These are phyloP conservation scores for Fagopyrum esculentum DNA, from an alignment of 148 eudicot species.

Conservation along the genomic window DNA sequence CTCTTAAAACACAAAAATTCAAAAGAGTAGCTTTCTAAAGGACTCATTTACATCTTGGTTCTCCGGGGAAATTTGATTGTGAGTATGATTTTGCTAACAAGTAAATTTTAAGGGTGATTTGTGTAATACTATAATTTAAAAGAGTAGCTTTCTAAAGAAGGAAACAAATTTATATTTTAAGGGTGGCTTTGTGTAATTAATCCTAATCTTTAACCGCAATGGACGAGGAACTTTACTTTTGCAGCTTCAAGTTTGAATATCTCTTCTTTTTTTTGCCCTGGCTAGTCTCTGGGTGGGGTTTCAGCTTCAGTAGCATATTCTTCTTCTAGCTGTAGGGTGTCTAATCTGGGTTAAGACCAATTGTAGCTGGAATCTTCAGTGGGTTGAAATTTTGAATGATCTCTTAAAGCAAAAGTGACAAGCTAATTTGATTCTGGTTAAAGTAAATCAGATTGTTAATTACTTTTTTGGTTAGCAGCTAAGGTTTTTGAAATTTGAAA, in stretches of 20 bases:
- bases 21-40: too few relatives aligned
- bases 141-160: too few relatives aligned
- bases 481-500: conserved; percentile 28
- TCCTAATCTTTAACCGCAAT: background rate
- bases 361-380: background rate
- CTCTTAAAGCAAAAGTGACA: background rate
- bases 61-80: too few relatives aligned
- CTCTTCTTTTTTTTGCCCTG: background rate
- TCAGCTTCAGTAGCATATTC: background rate
- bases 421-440: background rate
- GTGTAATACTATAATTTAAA: too few relatives aligned
- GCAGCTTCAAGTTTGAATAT: background rate
- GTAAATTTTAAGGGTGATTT: too few relatives aligned
- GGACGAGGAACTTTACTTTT: background rate
- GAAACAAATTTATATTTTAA: too few relatives aligned
- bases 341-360: background rate
- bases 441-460: conserved; percentile 8
- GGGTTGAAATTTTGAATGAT: background rate
- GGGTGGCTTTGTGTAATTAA: too few relatives aligned
- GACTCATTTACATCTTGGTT: too few relatives aligned
- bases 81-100: too few relatives aligned
- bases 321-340: background rate
- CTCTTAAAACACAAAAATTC: too few relatives aligned
- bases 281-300: background rate
- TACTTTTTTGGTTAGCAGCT: conserved; percentile 6